phyloP scores from a whole-genome alignment of 75 land plant genomes.

The Cunninghamia lanceolata region DNA sequence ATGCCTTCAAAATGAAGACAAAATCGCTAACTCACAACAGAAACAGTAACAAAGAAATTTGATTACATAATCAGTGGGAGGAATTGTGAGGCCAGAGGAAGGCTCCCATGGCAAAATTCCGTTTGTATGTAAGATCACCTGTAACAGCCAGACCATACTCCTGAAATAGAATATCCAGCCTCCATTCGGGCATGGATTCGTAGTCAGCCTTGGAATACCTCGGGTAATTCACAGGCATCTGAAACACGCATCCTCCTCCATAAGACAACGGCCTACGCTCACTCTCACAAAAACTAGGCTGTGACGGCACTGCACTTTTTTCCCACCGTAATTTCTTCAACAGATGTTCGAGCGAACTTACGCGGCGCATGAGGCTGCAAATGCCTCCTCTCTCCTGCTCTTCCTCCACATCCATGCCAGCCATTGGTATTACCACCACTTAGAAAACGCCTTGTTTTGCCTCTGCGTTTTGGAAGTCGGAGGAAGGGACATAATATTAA shows the following conservation, averaged over 20 bases:
- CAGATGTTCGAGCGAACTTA: not conserved
- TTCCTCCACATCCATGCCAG: not conserved
- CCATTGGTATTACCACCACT: no score
- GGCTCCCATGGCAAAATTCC: slow-evolving; percentile 31
- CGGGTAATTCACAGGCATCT: slow-evolving; percentile 43
- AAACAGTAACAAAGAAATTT: no score
- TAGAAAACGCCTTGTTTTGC: no score
- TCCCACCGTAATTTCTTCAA: not conserved
- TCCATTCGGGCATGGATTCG: slow-evolving; percentile 38
- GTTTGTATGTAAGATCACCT: slow-evolving; percentile 20
- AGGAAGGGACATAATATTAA: no score
- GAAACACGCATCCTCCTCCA: not conserved
- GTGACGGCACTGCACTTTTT: not conserved
- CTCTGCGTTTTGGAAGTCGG: no score
- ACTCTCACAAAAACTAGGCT: not conserved
- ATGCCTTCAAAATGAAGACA: no score
- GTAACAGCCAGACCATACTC: slow-evolving; percentile 25
- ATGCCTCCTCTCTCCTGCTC: not conserved
- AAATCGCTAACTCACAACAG: no score
- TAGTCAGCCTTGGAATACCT: slow-evolving; percentile 28
- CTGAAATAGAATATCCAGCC: slow-evolving; percentile 16
- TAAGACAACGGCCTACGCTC: not conserved
- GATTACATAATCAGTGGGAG: no score
- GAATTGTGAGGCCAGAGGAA: slow-evolving; percentile 25
- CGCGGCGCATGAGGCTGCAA: not conserved